Evolutionary conservation across 2,329 filamentous ascomycete species (phyloP).

Genomic region (Parastagonospora avenae): DNA sequence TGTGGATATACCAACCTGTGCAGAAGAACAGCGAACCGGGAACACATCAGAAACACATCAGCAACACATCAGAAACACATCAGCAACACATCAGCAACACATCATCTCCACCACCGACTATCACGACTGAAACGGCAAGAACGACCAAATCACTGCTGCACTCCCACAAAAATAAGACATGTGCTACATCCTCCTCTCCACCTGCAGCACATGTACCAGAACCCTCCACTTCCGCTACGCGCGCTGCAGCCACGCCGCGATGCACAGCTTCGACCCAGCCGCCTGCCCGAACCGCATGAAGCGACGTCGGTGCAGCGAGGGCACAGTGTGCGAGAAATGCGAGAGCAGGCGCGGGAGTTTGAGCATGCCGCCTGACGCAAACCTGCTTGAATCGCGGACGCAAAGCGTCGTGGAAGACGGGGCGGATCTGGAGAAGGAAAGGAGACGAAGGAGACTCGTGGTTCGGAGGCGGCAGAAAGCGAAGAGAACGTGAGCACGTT

Average conservation of each 20-base stretch:
- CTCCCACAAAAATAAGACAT: constrained; percentile 8
- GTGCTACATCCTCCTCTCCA: constrained; percentile 32
- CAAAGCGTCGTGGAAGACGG: background rate
- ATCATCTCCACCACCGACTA: background rate
- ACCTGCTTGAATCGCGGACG: background rate
- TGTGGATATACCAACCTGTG: background rate
- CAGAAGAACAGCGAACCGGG: background rate
- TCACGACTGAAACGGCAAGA: background rate
- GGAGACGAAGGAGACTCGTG: background rate
- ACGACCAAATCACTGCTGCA: background rate
- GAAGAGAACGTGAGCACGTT: background rate
- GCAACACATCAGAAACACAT: background rate
- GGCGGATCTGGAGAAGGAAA: background rate
- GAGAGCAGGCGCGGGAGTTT: constrained; percentile 18
- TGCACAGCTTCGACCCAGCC: constrained; percentile 20
- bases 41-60: background rate
- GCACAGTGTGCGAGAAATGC: constrained; percentile 15
- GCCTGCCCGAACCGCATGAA: constrained; percentile 35
- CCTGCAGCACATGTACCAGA: constrained; percentile 23
- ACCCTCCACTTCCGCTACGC: constrained; percentile 20
- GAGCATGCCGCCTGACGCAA: constrained; percentile 12
- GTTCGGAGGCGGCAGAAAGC: background rate
- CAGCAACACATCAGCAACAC: background rate
- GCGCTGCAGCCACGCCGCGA: constrained; percentile 26
- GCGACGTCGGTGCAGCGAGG: constrained; percentile 3